These are phyloP conservation scores for Geranium rotundifolium DNA, from an alignment of 345 rosid genomes.

Conservation along the genomic window DNA sequence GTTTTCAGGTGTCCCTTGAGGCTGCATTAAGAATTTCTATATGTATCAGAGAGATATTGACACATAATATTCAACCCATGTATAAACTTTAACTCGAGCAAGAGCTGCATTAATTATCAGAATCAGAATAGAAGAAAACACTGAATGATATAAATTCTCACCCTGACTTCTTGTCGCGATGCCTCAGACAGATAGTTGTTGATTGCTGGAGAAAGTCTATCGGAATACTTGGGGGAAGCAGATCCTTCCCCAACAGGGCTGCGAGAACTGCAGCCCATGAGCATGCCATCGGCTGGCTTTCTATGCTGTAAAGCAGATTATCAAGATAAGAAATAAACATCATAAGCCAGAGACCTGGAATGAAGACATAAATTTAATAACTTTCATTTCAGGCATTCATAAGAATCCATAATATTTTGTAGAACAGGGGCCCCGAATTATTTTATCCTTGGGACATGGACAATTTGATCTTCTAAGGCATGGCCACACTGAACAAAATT, in stretches of 20 bases:
- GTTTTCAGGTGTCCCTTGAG: slow-evolving; percentile 91
- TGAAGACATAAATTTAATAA: too few species aligned
- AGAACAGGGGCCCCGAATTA: too few species aligned
- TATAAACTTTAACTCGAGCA: too few species aligned
- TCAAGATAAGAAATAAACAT: background rate
- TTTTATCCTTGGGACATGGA: too few species aligned
- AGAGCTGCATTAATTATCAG: too few species aligned
- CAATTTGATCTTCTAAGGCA: too few species aligned
- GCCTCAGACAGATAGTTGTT: slow-evolving; percentile 19
- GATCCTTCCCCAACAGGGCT: slow-evolving; percentile 75
- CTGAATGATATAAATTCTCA: background rate
- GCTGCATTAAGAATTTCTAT: slow-evolving; percentile 29
- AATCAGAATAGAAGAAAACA: slow-evolving; percentile 4
- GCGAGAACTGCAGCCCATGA: slow-evolving; percentile 78
- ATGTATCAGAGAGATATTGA: too few species aligned
- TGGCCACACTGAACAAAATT: too few species aligned
- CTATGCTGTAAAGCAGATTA: slow-evolving; percentile 52
- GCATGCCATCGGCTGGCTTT: slow-evolving; percentile 83
- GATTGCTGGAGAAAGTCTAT: slow-evolving; percentile 94
- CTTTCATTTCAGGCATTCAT: too few species aligned
- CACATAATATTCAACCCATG: too few species aligned
- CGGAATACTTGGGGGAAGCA: slow-evolving; percentile 93
- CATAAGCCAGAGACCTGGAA: background rate
- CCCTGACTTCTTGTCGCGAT: too few species aligned
- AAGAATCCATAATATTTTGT: too few species aligned